These are phyloP conservation scores for Neonothopanus nambi DNA, from an alignment of 1,284 basidiomycete species.

Conservation along the genomic window DNA sequence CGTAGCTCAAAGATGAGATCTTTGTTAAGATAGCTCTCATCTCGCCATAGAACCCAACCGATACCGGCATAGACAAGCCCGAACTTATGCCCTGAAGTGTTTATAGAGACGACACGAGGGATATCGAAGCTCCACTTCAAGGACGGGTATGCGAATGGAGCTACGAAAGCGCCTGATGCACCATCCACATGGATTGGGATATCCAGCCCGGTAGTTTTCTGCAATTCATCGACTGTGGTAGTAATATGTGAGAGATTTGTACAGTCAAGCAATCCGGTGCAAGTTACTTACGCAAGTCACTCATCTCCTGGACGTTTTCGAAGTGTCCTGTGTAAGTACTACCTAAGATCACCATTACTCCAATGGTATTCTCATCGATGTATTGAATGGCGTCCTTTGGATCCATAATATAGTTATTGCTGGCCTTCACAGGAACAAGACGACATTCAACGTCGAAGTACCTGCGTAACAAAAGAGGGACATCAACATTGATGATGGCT, in stretches of 20 bases:
- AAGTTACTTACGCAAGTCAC: constrained; percentile 48
- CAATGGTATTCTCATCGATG: constrained; percentile 73
- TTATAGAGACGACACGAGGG: constrained; percentile 67
- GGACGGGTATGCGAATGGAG: constrained; percentile 64
- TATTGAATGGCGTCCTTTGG: constrained; percentile 64
- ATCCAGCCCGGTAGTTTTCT: constrained; percentile 59
- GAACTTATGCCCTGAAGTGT: constrained; percentile 69
- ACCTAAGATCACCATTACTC: constrained; percentile 60
- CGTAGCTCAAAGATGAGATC: constrained; percentile 73
- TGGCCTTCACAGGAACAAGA: constrained; percentile 52
- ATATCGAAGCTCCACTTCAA: constrained; percentile 68
- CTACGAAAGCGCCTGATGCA: constrained; percentile 63
- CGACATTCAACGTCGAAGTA: constrained; percentile 70
- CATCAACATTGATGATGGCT: background rate
- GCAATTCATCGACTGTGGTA: constrained; percentile 52
- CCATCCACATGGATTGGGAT: constrained; percentile 65
- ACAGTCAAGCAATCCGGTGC: background rate
- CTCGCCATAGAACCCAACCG: constrained; percentile 68
- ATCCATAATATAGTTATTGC: constrained; percentile 61
- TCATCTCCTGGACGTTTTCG: constrained; percentile 69
- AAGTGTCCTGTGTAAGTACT: constrained; percentile 76
- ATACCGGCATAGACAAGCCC: constrained; percentile 68
- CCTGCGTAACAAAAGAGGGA: constrained; percentile 23
- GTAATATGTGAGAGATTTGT: background rate
- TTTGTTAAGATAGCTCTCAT: constrained; percentile 55